These are phyloP conservation scores for Delphinella strobiligena DNA, from an alignment of 2,329 filamentous ascomycete genomes.

Conservation along the genomic window DNA sequence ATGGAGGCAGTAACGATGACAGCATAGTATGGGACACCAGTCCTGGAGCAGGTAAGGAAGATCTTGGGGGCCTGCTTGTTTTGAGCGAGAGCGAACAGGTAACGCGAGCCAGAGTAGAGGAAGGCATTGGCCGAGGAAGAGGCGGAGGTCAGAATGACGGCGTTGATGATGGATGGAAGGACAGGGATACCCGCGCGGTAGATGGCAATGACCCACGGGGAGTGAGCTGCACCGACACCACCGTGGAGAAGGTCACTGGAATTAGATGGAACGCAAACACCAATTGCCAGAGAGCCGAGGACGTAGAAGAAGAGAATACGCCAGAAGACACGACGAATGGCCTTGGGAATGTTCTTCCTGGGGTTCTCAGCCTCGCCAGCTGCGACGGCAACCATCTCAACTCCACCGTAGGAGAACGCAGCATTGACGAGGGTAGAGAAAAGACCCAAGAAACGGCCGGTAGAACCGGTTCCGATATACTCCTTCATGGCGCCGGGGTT, in stretches of 20 bases:
- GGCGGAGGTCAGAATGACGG: conserved; percentile 60
- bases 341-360: conserved; percentile 40
- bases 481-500: conserved; percentile 45
- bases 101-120: conserved; percentile 43
- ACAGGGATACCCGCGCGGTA: conserved; percentile 53
- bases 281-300: conserved; percentile 43
- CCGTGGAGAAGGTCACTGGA: conserved; percentile 39
- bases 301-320: conserved; percentile 48
- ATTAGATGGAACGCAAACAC: conserved; percentile 46
- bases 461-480: conserved; percentile 45
- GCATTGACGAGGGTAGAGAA: conserved; percentile 40
- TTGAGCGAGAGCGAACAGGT: conserved; percentile 37
- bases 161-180: conserved; percentile 63
- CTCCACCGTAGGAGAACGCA: conserved; percentile 40
- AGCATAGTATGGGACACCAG: conserved; percentile 29
- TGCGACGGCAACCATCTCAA: conserved; percentile 43
- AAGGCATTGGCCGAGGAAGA: conserved; percentile 59
- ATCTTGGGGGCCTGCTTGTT: conserved; percentile 41
- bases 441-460: conserved; percentile 52
- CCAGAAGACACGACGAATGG: conserved; percentile 42
- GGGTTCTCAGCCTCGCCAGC: conserved; percentile 45
- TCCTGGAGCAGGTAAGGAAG: conserved; percentile 33
- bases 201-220: conserved; percentile 60
- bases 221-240: conserved; percentile 23
- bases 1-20: conserved; percentile 36